phyloP scores from a whole-genome alignment of 116 monocot species.

The Zostera marina region DNA sequence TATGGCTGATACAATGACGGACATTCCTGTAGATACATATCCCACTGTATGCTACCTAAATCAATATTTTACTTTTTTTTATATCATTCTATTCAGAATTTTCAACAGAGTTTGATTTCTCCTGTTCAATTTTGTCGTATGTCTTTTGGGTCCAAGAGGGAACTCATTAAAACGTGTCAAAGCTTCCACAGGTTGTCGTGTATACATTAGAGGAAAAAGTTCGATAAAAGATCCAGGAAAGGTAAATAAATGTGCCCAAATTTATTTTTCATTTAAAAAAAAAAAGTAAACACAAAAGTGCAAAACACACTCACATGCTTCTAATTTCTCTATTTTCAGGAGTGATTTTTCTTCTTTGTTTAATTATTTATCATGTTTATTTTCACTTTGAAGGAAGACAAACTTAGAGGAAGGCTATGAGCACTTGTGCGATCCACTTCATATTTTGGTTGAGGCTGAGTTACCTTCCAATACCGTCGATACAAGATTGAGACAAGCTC shows the following conservation, averaged over 20 bases:
- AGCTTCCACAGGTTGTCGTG: conserved; percentile 89
- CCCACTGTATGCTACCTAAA: conserved; percentile 51
- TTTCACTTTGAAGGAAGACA: conserved; percentile 58
- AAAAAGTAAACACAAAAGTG: too few relatives aligned
- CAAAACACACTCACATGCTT: too few relatives aligned
- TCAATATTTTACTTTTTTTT: not conserved
- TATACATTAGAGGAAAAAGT: conserved; percentile 93
- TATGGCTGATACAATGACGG: too few relatives aligned
- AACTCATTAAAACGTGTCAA: conserved; percentile 94
- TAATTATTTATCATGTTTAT: conserved; percentile 2
- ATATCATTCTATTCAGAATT: not conserved
- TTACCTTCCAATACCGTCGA: conserved; percentile 75
- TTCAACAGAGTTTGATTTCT: not conserved
- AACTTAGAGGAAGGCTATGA: conserved; percentile 90
- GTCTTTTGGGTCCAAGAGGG: conserved; percentile 92
- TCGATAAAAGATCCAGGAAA: conserved; percentile 93
- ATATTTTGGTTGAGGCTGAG: conserved; percentile 89
- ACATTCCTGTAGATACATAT: conserved; percentile 74
- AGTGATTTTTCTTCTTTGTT: not conserved
- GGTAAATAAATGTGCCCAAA: conserved; percentile 25
- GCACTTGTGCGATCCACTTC: conserved; percentile 79
- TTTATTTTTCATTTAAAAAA: too few relatives aligned
- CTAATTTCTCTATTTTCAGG: not conserved
- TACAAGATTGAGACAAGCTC: conserved; percentile 70
- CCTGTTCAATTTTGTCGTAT: conserved; percentile 99